Conservation (phyloP, 192 early-diverging fungal genomes). For the Coemansia reversa region DNA sequence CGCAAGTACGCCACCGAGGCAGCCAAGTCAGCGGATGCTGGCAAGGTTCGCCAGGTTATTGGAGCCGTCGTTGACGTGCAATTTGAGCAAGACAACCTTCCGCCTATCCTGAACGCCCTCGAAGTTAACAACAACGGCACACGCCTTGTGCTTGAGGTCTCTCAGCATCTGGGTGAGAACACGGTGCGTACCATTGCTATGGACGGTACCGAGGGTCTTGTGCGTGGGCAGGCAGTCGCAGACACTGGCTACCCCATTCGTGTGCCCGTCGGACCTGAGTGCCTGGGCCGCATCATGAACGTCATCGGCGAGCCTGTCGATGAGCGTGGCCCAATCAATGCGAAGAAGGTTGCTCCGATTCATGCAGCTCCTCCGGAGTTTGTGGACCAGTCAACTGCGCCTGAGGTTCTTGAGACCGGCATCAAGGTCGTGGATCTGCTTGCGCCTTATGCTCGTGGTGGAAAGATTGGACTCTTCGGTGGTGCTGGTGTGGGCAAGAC, state of each 20-base stretch:
- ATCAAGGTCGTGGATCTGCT: conserved; percentile 99
- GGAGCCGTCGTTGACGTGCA: conserved; percentile 99
- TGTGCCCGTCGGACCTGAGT: conserved; percentile 91
- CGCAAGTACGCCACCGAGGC: conserved; percentile 65
- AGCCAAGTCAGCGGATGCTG: conserved; percentile 57
- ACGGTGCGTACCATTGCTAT: conserved; percentile 99
- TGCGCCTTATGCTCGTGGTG: conserved; percentile 95
- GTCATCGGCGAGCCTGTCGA: conserved; percentile 99
- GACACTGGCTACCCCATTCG: conserved; percentile 94
- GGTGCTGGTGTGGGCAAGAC: conserved; percentile 99
- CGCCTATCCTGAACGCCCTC: conserved; percentile 94
- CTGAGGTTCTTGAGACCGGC: conserved; percentile 94
- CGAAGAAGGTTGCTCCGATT: conserved; percentile 85
- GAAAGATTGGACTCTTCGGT: conserved; percentile 98
- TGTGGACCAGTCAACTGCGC: conserved; percentile 92
- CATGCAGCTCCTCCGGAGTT: conserved; percentile 92
- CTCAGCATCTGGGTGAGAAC: conserved; percentile 98
- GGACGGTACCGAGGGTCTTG: conserved; percentile 98
- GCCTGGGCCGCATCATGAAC: conserved; percentile 97
- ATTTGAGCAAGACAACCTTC: conserved; percentile 85
- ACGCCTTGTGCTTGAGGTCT: conserved; percentile 93
- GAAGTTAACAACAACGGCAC: conserved; percentile 80
- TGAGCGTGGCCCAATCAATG: conserved; percentile 93
- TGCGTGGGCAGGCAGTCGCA: conserved; percentile 90
- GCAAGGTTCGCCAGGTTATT: conserved; percentile 90